Conservation (phyloP, 495 filamentous ascomycete genomes). For the Aspergillus cristatus region DNA sequence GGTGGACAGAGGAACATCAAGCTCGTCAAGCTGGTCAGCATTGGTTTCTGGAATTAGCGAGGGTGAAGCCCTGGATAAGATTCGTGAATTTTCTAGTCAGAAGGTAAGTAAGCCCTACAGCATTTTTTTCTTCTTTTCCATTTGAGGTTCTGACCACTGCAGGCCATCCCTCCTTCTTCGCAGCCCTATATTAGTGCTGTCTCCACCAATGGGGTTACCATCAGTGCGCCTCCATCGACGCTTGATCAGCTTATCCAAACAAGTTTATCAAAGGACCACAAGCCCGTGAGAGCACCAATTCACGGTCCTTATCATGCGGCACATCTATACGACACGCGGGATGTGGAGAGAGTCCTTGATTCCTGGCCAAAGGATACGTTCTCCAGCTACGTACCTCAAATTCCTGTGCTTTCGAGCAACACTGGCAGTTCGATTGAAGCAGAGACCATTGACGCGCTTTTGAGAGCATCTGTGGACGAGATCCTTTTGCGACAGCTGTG, state of each 20-base stretch:
- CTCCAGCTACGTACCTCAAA: slow-evolving; percentile 36
- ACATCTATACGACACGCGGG: slow-evolving; percentile 55
- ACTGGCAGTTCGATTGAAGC: slow-evolving; percentile 39
- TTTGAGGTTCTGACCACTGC: slow-evolving; percentile 19
- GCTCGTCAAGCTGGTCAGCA: slow-evolving; percentile 29
- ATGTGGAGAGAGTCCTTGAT: slow-evolving; percentile 53
- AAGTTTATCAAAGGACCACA: slow-evolving; percentile 42
- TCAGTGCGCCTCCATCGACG: slow-evolving; percentile 68
- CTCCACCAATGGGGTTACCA: slow-evolving; percentile 57
- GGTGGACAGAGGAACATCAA: slow-evolving; percentile 17
- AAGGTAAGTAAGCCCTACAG: slow-evolving; percentile 47
- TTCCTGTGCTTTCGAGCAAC: slow-evolving; percentile 49
- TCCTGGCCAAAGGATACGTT: slow-evolving; percentile 25
- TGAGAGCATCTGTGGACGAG: slow-evolving; percentile 46
- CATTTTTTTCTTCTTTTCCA: slow-evolving; percentile 43
- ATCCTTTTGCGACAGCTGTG: slow-evolving; percentile 49
- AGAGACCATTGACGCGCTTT: slow-evolving; percentile 37
- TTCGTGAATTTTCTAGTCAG: slow-evolving; percentile 52
- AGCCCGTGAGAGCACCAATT: slow-evolving; percentile 57
- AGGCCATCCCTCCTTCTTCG: slow-evolving; percentile 52
- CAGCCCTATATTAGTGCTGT: slow-evolving; percentile 68
- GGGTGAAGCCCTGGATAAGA: slow-evolving; percentile 17
- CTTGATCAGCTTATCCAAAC: slow-evolving; percentile 48
- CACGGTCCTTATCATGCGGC: slow-evolving; percentile 75
- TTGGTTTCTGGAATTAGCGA: slow-evolving; percentile 29